A percentile compares a stretch with the other conserved stretches of the same genome.
phyloP scores from a whole-genome alignment of 108 stramenopile genomes.

The Pseudonitzschia multistriata region DNA sequence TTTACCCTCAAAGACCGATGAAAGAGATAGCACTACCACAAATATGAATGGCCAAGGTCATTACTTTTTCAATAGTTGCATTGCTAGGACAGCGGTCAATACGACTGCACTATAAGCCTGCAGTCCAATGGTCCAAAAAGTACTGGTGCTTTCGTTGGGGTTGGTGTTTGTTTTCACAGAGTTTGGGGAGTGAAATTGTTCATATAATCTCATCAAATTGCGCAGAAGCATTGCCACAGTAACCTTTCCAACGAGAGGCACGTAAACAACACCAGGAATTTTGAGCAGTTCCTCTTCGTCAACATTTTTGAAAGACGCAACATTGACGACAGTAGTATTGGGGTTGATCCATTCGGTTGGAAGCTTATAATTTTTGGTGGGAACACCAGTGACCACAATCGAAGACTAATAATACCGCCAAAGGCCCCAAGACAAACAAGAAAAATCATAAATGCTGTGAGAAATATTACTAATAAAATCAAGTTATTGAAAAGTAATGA shows the following conservation, averaged over 20 bases:
- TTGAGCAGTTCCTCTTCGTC: slow-evolving; percentile 86
- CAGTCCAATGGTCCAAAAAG: slow-evolving; percentile 36
- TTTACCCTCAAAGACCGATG: not conserved
- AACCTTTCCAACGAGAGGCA: slow-evolving; percentile 95
- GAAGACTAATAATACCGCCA: slow-evolving; percentile 50
- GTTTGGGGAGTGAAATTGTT: slow-evolving; percentile 81
- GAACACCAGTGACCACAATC: slow-evolving; percentile 93
- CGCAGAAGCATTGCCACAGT: slow-evolving; percentile 95
- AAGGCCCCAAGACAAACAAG: not conserved
- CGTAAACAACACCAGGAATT: slow-evolving; percentile 85
- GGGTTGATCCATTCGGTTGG: slow-evolving; percentile 90
- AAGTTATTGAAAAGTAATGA: not conserved
- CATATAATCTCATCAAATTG: slow-evolving; percentile 89
- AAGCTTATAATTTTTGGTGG: slow-evolving; percentile 87
- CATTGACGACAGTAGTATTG: slow-evolving; percentile 93
- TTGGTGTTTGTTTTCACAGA: not conserved
- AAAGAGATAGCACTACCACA: not conserved
- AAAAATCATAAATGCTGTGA: no score
- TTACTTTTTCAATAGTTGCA: slow-evolving; percentile 34
- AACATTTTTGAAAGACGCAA: slow-evolving; percentile 94
- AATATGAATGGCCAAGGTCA: not conserved
- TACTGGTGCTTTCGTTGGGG: not conserved
- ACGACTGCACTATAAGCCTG: slow-evolving; percentile 69
- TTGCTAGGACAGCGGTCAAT: slow-evolving; percentile 55
- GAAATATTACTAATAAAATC: no score